Percentiles rank a stretch among this genome's conserved stretches.
These are phyloP conservation scores for Holtermanniella nyarrowii DNA, from an alignment of 768 basidiomycete species.

Conservation along the genomic window DNA sequence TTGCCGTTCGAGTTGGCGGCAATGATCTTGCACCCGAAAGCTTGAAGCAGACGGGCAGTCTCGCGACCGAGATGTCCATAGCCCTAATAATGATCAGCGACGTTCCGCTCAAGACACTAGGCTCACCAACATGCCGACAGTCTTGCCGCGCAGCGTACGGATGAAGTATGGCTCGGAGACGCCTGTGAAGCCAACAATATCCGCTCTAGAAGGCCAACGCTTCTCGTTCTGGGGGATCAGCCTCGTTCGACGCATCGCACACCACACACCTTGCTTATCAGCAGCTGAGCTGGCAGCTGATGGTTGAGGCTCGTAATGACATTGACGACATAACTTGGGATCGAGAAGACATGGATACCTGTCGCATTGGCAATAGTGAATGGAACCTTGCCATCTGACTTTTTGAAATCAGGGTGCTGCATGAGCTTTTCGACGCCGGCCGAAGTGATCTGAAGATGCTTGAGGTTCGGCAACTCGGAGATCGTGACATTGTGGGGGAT, in stretches of 20 bases:
- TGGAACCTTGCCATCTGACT: constrained; percentile 1
- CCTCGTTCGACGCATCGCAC: neutral
- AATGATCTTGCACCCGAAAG: constrained; percentile 32
- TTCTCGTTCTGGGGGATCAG: constrained; percentile 15
- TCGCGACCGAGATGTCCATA: constrained; percentile 38
- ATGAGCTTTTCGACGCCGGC: constrained; percentile 23
- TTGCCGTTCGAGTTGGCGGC: constrained; percentile 37
- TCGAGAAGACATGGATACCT: constrained; percentile 36
- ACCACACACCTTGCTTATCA: constrained; percentile 15
- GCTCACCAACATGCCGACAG: constrained; percentile 37
- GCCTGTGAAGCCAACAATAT: constrained; percentile 11
- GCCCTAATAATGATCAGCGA: constrained; percentile 13
- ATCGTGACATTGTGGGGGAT: constrained; percentile 14
- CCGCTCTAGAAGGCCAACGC: constrained; percentile 18
- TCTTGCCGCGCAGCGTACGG: constrained; percentile 31
- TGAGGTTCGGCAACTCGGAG: constrained; percentile 18
- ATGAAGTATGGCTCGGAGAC: constrained; percentile 18
- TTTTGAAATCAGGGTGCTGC: neutral
- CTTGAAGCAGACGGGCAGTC: constrained; percentile 33
- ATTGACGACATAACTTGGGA: constrained; percentile 30
- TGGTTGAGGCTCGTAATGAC: constrained; percentile 23
- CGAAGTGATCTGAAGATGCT: constrained; percentile 27
- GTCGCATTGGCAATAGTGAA: constrained; percentile 30
- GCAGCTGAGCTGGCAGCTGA: constrained; percentile 22
- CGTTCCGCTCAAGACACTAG: neutral